Evolutionary conservation across 164 flowering plant species (phyloP).

Genomic region (Aristolochia californica): DNA sequence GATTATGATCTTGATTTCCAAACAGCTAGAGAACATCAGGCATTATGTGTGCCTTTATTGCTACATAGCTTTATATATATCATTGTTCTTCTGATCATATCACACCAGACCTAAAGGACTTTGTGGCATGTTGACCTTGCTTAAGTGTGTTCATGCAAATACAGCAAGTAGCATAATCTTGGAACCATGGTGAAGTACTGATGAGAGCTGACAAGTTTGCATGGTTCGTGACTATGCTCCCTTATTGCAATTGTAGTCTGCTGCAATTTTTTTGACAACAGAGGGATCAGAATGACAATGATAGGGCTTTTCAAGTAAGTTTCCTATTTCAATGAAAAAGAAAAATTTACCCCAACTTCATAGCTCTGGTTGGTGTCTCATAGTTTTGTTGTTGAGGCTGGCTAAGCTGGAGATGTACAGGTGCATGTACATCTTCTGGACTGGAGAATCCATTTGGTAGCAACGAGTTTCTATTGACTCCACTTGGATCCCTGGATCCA

Average conservation of each 20-base stretch:
- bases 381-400: slow-evolving; percentile 54
- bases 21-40: slow-evolving; percentile 4
- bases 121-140: slow-evolving; percentile 1
- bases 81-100: slow-evolving; percentile 7
- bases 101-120: slow-evolving; percentile 6
- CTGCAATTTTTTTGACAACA: slow-evolving; percentile 4
- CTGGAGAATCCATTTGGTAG: slow-evolving; percentile 26
- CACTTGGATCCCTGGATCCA: slow-evolving; percentile 37
- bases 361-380: slow-evolving; percentile 27
- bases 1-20: background rate
- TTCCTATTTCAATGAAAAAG: background rate
- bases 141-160: slow-evolving; percentile 3
- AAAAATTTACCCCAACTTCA: slow-evolving; percentile 40
- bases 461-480: slow-evolving; percentile 20
- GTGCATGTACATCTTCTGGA: slow-evolving; percentile 31
- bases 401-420: slow-evolving; percentile 65
- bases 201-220: slow-evolving; percentile 2
- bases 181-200: slow-evolving; percentile 3
- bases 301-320: background rate
- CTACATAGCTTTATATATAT: slow-evolving; percentile 13
- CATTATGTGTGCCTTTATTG: slow-evolving; percentile 10
- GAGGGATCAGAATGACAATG: background rate
- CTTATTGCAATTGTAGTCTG: slow-evolving; percentile 20
- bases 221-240: slow-evolving; percentile 8
- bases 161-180: slow-evolving; percentile 6